Percentiles rank a stretch among this genome's conserved stretches.
Evolutionary conservation across 192 early-diverging fungal genomes (phyloP).

Genomic region (Chytriomyces confervae): DNA sequence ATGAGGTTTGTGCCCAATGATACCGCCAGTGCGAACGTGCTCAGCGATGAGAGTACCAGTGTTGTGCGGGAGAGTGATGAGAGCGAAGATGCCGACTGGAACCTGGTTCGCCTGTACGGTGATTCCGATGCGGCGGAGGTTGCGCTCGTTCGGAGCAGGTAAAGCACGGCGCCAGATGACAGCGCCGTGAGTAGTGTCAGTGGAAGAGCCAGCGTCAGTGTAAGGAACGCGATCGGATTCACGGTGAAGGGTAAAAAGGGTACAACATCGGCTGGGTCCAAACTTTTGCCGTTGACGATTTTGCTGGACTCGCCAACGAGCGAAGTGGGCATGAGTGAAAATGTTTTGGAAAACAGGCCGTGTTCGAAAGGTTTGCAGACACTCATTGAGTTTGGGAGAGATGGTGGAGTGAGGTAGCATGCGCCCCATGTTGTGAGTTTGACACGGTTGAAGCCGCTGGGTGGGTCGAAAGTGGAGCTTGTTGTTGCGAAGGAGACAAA

Average conservation of each 20-base stretch:
- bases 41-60: neutral
- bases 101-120: too few relatives aligned
- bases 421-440: conserved; percentile 6
- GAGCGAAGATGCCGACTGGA: neutral
- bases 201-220: neutral
- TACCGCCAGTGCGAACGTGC: neutral
- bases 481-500: neutral
- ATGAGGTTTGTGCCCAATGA: neutral
- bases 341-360: neutral
- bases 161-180: neutral
- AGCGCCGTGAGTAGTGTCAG: neutral
- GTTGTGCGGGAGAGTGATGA: neutral
- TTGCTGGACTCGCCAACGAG: neutral
- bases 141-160: too few relatives aligned
- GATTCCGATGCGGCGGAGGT: too few relatives aligned
- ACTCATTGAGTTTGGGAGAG: neutral
- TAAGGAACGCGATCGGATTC: conserved; percentile 5
- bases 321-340: neutral
- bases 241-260: neutral
- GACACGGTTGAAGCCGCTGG: conserved; percentile 1
- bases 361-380: neutral
- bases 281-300: neutral
- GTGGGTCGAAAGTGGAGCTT: neutral
- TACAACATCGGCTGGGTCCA: neutral
- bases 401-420: neutral